A percentile compares a stretch with the other conserved stretches of the same genome.
Conservation (phyloP, 176 grass and related monocot species). For the Typha latifolia region DNA sequence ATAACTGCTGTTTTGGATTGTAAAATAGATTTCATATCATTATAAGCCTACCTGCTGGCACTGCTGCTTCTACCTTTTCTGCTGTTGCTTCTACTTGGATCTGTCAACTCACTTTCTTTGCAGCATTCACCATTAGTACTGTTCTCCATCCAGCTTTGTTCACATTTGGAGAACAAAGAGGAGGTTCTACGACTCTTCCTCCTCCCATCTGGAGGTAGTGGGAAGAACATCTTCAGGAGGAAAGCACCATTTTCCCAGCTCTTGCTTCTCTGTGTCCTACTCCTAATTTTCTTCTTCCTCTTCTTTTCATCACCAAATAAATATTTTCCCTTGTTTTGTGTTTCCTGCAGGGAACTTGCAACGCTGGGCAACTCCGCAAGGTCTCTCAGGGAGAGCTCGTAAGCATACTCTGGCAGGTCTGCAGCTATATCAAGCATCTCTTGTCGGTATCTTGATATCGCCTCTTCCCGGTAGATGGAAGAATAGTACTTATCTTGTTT, state of each 20-base stretch:
- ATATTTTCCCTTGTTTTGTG: neutral
- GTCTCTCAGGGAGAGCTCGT: slow-evolving; percentile 36
- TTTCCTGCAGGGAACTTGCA: slow-evolving; percentile 6
- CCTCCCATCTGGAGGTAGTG: neutral
- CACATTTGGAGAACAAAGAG: no score
- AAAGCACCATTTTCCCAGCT: slow-evolving; percentile 14
- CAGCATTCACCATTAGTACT: neutral
- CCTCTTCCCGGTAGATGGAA: neutral
- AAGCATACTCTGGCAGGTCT: slow-evolving; percentile 15
- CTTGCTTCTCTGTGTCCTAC: neutral
- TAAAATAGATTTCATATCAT: neutral
- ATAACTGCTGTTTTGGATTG: neutral
- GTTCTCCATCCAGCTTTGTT: neutral
- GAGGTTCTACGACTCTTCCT: slow-evolving; percentile 2
- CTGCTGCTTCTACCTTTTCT: neutral
- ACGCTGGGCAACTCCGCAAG: slow-evolving; percentile 13
- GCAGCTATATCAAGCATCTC: neutral
- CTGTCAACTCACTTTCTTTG: neutral
- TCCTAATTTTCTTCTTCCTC: neutral
- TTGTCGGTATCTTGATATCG: neutral
- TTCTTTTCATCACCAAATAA: slow-evolving; percentile 1
- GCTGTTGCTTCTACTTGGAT: slow-evolving; percentile 2
- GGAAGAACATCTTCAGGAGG: slow-evolving; percentile 31
- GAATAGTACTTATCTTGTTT: neutral
- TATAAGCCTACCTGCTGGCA: slow-evolving; percentile 4